A percentile compares a stretch with the other conserved stretches of the same genome.
phyloP scores from a whole-genome alignment of 176 grass and related monocot genomes.

The Lolium rigidum region DNA sequence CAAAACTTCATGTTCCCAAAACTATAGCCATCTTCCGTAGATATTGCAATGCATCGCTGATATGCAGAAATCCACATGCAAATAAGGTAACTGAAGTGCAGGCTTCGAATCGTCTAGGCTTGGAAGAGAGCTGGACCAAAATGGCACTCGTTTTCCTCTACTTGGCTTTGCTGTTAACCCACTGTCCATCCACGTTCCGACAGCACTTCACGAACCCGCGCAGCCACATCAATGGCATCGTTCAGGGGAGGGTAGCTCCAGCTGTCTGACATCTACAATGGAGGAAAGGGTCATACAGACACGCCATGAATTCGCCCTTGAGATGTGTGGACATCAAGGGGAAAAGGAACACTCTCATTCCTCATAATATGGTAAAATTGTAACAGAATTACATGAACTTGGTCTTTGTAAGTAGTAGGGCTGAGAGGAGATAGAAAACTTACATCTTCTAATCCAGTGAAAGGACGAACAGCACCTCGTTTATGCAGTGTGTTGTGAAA shows the following conservation, averaged over 20 bases:
- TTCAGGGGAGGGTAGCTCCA: conserved; percentile 93
- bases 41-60: background rate
- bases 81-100: background rate
- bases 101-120: background rate
- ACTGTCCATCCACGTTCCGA: conserved; percentile 71
- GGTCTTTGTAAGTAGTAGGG: background rate
- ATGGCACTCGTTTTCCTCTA: background rate
- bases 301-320: background rate
- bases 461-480: conserved; percentile 62
- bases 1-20: background rate
- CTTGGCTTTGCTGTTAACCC: conserved; percentile 37
- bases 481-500: conserved; percentile 81
- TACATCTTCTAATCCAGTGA: conserved; percentile 93
- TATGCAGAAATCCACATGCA: background rate
- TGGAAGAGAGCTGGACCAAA: background rate
- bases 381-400: background rate
- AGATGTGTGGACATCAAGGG: background rate
- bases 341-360: background rate
- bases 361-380: background rate
- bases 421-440: conserved; percentile 26
- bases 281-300: conserved; percentile 19
- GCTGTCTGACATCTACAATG: conserved; percentile 74
- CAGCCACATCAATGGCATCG: conserved; percentile 64
- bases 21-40: background rate
- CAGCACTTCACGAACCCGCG: conserved; percentile 61